phyloP scores from a whole-genome alignment of 164 flowering plant genomes.

The Piper longum region DNA sequence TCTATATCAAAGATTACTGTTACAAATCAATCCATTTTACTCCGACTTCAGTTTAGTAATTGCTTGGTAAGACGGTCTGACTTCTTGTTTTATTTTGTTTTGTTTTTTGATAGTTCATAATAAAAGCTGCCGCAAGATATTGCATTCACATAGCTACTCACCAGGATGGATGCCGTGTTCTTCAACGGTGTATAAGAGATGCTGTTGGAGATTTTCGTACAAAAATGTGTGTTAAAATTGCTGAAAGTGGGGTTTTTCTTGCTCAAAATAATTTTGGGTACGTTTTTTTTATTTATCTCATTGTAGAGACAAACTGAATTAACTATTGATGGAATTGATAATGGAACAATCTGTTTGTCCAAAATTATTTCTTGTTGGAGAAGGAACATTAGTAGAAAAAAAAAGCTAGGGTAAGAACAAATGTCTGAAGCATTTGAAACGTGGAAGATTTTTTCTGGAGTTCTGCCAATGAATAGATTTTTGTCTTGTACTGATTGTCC shows the following conservation, averaged over 20 bases:
- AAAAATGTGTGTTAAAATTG: conserved; percentile 25
- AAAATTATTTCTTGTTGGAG: no score
- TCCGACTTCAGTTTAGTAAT: no score
- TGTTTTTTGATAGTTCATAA: conserved; percentile 28
- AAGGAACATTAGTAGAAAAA: no score
- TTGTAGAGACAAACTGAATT: neutral
- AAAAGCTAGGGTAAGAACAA: neutral
- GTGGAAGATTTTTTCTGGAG: no score
- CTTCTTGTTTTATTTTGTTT: neutral
- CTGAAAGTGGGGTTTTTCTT: conserved; percentile 30
- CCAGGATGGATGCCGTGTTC: conserved; percentile 40
- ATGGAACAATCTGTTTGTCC: no score
- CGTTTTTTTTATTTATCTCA: conserved; percentile 1
- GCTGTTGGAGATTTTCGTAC: conserved; percentile 29
- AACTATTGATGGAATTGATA: no score
- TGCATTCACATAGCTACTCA: conserved; percentile 42
- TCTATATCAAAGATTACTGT: no score
- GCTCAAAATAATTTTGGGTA: conserved; percentile 53
- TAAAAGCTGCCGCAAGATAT: conserved; percentile 28
- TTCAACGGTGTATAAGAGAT: conserved; percentile 31
- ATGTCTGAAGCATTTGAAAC: no score
- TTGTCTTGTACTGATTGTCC: no score
- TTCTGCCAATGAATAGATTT: no score
- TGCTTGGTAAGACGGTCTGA: no score
- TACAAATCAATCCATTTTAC: no score